A percentile compares a stretch with the other conserved stretches of the same genome.
phyloP scores from a whole-genome alignment of 768 basidiomycete species.

The Lactarius hengduanensis region DNA sequence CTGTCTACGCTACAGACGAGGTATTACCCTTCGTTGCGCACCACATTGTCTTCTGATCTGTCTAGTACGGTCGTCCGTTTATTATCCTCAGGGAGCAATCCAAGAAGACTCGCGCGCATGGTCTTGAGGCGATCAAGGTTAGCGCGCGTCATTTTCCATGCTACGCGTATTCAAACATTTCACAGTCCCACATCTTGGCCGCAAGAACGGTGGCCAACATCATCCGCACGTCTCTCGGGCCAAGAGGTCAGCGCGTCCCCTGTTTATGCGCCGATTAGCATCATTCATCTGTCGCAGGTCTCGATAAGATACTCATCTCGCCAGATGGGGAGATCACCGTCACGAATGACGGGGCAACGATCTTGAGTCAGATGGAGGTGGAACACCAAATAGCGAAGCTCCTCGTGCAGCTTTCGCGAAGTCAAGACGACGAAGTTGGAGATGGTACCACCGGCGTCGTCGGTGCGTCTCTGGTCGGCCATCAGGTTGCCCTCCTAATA shows the following conservation, averaged over 20 bases:
- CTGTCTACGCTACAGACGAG: conserved; percentile 86
- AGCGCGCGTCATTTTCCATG: conserved; percentile 26
- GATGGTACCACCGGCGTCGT: conserved; percentile 99
- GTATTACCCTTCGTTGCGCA: conserved; percentile 37
- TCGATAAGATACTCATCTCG: conserved; percentile 93
- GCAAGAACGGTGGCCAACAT: conserved; percentile 94
- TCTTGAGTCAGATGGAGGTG: conserved; percentile 97
- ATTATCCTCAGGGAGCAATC: conserved; percentile 94
- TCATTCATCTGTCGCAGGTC: conserved; percentile 48
- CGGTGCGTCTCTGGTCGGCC: conserved; percentile 55
- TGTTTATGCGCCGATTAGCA: background rate
- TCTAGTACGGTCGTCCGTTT: conserved; percentile 91
- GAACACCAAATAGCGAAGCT: conserved; percentile 99
- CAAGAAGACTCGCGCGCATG: conserved; percentile 89
- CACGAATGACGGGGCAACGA: conserved; percentile 98
- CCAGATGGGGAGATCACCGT: conserved; percentile 99
- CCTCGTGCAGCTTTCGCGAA: conserved; percentile 93
- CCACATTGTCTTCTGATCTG: conserved; percentile 14
- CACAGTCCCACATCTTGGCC: conserved; percentile 90
- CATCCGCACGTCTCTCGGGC: conserved; percentile 91
- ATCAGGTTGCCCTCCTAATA: background rate
- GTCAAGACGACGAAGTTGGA: conserved; percentile 99
- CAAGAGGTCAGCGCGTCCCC: conserved; percentile 62
- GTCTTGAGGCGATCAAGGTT: conserved; percentile 94
- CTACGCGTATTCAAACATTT: conserved; percentile 13